Conservation (phyloP, 371 early-diverging fungal genomes). For the Rhizopus microsporus region DNA sequence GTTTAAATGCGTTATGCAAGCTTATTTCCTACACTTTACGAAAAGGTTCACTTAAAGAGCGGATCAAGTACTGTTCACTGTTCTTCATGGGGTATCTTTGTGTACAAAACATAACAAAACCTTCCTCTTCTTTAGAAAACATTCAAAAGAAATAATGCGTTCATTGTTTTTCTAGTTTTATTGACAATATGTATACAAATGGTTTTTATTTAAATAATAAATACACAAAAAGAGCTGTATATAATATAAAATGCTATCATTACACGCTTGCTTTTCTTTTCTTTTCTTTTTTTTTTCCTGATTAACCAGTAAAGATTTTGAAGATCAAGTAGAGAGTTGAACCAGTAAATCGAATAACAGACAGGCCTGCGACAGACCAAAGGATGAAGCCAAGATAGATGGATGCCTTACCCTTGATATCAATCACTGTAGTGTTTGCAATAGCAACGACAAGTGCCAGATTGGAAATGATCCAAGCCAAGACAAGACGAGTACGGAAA, state of each 20-base stretch:
- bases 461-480: constrained; percentile 84
- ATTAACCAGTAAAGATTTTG: constrained; percentile 8
- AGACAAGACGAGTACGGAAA: constrained; percentile 81
- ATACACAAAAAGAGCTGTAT: too few species aligned
- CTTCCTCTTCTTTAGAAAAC: too few species aligned
- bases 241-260: too few species aligned
- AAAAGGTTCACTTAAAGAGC: too few species aligned
- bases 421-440: constrained; percentile 28
- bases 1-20: too few species aligned
- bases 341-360: constrained; percentile 78
- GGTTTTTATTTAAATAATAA: neutral
- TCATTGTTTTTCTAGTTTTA: too few species aligned
- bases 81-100: too few species aligned
- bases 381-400: constrained; percentile 77
- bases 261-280: neutral
- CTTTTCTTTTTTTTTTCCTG: neutral
- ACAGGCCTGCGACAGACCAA: constrained; percentile 80
- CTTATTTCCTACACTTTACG: too few species aligned
- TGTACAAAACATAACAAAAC: too few species aligned
- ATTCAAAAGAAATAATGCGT: too few species aligned
- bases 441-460: constrained; percentile 63
- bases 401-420: constrained; percentile 39
- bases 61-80: too few species aligned
- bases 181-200: neutral
- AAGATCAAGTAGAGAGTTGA: constrained; percentile 56